Evolutionary conservation across 1,284 basidiomycete genomes (phyloP).

Genomic region (Fomitopsis betulina): DNA sequence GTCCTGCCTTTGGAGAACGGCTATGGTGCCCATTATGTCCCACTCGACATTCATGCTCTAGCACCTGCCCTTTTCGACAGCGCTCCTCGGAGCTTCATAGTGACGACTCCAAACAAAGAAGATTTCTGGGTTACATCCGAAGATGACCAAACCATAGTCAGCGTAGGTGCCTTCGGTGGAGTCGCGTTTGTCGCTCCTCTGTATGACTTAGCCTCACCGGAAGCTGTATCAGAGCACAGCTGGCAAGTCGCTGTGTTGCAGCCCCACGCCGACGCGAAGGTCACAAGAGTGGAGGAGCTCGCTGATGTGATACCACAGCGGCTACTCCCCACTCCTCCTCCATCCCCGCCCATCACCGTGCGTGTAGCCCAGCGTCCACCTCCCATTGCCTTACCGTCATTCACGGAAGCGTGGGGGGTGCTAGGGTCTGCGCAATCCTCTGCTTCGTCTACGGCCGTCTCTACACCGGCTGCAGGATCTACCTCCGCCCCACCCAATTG

Average conservation of each 20-base stretch:
- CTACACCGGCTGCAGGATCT: not conserved
- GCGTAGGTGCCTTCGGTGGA: conserved; percentile 11
- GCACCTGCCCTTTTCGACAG: not conserved
- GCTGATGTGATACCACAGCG: not conserved
- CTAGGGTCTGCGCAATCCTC: not conserved
- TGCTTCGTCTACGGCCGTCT: not conserved
- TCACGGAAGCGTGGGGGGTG: not conserved
- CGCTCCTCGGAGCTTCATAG: not conserved
- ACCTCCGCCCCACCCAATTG: not conserved
- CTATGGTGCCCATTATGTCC: not conserved
- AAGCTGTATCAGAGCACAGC: not conserved
- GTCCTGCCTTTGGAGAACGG: not conserved
- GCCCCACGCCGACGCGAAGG: not conserved
- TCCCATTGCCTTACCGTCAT: not conserved
- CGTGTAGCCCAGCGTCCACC: not conserved
- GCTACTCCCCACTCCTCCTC: conserved; percentile 18
- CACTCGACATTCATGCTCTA: not conserved
- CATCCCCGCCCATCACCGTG: conserved; percentile 14
- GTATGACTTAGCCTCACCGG: conserved; percentile 4
- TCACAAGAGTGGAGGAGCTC: not conserved
- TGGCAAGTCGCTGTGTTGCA: conserved; percentile 6
- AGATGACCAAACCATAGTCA: conserved; percentile 8
- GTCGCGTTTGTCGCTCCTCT: conserved; percentile 14
- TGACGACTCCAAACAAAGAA: not conserved
- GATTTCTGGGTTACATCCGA: not conserved